Conservation (phyloP, 371 early-diverging fungal species). For the Mortierella sp. region DNA sequence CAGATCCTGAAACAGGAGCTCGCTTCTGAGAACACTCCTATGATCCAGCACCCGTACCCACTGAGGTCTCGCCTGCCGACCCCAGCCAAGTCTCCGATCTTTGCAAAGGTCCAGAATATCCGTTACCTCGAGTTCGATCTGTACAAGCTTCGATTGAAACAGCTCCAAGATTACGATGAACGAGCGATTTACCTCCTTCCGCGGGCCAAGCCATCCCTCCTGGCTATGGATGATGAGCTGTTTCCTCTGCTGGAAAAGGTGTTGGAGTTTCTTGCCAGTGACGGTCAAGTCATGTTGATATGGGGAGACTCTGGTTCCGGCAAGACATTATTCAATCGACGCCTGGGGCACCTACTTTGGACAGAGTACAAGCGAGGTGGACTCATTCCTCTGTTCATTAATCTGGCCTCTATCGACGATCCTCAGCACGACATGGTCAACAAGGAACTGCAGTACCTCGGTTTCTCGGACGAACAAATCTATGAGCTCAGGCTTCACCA, state of each 20-base stretch:
- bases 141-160: background rate
- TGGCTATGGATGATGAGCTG: background rate
- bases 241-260: conserved; percentile 9
- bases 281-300: conserved; percentile 5
- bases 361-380: background rate
- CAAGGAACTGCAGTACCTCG: background rate
- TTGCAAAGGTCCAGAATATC: background rate
- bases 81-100: background rate
- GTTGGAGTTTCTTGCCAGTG: background rate
- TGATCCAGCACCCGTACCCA: background rate
- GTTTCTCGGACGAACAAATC: conserved; percentile 12
- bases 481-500: background rate
- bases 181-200: background rate
- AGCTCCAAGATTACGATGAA: background rate
- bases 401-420: background rate
- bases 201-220: background rate
- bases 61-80: background rate
- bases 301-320: conserved; percentile 17
- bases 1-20: background rate
- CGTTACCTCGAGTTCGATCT: background rate
- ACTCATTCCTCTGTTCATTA: conserved; percentile 9
- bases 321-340: conserved; percentile 8
- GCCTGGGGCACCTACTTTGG: conserved; percentile 2
- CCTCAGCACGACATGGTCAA: background rate
- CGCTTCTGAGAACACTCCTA: background rate